A percentile compares a stretch with the other conserved stretches of the same genome.
Conservation (phyloP, 129 eudicot genomes). For the Lactuca sativa region DNA sequence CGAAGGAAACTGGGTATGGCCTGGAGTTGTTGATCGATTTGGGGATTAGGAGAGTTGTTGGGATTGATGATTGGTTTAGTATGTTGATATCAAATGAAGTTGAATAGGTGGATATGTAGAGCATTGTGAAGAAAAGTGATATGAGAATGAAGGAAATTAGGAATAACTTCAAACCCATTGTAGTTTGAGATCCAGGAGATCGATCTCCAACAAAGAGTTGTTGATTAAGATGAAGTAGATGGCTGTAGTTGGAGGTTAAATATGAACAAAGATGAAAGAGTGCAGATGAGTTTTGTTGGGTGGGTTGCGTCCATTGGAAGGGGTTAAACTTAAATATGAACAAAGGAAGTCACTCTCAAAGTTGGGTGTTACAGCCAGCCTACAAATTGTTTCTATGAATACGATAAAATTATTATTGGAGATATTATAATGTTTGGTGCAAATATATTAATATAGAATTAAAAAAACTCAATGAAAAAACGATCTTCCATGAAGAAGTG, state of each 20-base stretch:
- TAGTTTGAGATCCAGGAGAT: slow-evolving; percentile 12
- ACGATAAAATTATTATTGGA: background rate
- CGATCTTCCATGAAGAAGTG: too few relatives aligned
- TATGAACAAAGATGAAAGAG: slow-evolving; percentile 1
- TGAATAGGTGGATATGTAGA: slow-evolving; percentile 56
- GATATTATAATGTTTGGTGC: too few relatives aligned
- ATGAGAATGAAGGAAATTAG: slow-evolving; percentile 54
- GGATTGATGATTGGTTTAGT: slow-evolving; percentile 36
- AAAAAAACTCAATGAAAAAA: too few relatives aligned
- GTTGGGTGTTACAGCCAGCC: slow-evolving; percentile 20
- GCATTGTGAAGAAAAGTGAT: slow-evolving; percentile 44
- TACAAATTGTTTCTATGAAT: too few relatives aligned
- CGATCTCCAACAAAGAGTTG: slow-evolving; percentile 1
- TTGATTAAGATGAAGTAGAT: background rate
- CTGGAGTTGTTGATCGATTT: slow-evolving; percentile 33
- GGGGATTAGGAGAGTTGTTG: slow-evolving; percentile 30
- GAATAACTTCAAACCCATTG: slow-evolving; percentile 51
- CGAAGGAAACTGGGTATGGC: slow-evolving; percentile 70
- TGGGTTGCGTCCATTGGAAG: slow-evolving; percentile 23
- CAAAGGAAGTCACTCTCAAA: slow-evolving; percentile 8
- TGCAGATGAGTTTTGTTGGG: slow-evolving; percentile 28
- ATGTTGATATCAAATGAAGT: slow-evolving; percentile 26
- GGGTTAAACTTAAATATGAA: background rate
- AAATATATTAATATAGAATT: too few relatives aligned
- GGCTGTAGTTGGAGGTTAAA: background rate